These are phyloP conservation scores for Lichtheimia ramosa DNA, from an alignment of 371 early-diverging fungal species.

Conservation along the genomic window DNA sequence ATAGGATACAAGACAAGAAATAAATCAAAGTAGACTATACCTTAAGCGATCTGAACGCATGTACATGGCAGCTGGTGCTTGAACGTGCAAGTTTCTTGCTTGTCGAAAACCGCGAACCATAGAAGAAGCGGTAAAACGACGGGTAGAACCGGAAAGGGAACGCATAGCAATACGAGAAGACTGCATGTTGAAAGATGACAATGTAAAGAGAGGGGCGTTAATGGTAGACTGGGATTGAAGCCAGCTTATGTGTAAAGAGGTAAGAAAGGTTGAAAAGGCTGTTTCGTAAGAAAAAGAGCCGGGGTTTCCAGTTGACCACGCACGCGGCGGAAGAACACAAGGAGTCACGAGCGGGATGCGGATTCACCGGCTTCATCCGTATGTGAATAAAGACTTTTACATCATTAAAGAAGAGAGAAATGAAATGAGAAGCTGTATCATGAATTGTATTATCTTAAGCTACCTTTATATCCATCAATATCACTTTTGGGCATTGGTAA, in stretches of 20 bases:
- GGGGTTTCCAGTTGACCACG: slow-evolving; percentile 10
- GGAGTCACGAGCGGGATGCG: neutral
- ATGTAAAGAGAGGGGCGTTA: slow-evolving; percentile 2
- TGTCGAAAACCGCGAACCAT: slow-evolving; percentile 4
- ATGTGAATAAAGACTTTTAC: neutral
- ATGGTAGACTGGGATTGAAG: slow-evolving; percentile 3
- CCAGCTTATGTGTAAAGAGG: slow-evolving; percentile 1
- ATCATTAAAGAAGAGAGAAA: neutral
- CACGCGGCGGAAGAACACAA: neutral
- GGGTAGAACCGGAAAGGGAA: slow-evolving; percentile 11
- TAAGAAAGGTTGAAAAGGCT: slow-evolving; percentile 7
- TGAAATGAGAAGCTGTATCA: neutral
- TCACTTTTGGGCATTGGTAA: too few relatives aligned
- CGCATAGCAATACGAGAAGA: slow-evolving; percentile 17
- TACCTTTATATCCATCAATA: too few relatives aligned
- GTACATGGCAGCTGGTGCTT: slow-evolving; percentile 39
- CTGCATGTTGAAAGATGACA: slow-evolving; percentile 10
- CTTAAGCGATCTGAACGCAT: slow-evolving; percentile 34
- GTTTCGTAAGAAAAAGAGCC: slow-evolving; percentile 13
- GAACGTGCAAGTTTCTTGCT: slow-evolving; percentile 45
- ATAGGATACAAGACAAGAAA: neutral
- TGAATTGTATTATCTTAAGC: neutral
- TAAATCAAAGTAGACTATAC: slow-evolving; percentile 16
- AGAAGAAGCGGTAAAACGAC: slow-evolving; percentile 7
- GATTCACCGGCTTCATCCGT: neutral